phyloP scores from a whole-genome alignment of 768 basidiomycete genomes.

The Auricularia heimuer region DNA sequence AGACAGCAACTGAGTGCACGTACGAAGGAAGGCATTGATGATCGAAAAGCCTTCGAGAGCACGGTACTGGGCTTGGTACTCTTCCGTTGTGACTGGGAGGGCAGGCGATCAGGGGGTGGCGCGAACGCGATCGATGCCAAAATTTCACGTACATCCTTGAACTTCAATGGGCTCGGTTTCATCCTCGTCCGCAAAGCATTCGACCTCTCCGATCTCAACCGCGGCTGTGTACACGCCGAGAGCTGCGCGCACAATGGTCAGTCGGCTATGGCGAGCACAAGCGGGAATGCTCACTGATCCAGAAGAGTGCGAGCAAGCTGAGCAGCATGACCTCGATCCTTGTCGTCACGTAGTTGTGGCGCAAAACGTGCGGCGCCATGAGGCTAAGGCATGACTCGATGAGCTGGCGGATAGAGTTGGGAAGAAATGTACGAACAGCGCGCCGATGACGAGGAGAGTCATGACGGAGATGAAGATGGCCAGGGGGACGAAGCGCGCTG shows the following conservation, averaged over 20 bases:
- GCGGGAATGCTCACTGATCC: slow-evolving; percentile 49
- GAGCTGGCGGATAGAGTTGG: slow-evolving; percentile 1
- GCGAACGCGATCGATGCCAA: background rate
- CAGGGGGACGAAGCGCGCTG: slow-evolving; percentile 82
- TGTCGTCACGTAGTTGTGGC: slow-evolving; percentile 62
- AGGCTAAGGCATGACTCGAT: slow-evolving; percentile 19
- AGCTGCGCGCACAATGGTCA: slow-evolving; percentile 31
- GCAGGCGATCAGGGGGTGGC: slow-evolving; percentile 3
- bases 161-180: slow-evolving; percentile 44
- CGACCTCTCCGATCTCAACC: slow-evolving; percentile 69
- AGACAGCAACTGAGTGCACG: slow-evolving; percentile 17
- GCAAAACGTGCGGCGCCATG: slow-evolving; percentile 3
- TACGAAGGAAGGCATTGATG: slow-evolving; percentile 64
- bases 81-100: slow-evolving; percentile 63
- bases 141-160: slow-evolving; percentile 49
- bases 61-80: slow-evolving; percentile 82
- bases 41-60: slow-evolving; percentile 73
- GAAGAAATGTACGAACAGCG: slow-evolving; percentile 41
- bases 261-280: background rate
- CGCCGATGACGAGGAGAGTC: slow-evolving; percentile 55
- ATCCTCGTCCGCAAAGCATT: slow-evolving; percentile 55
- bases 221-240: slow-evolving; percentile 63
- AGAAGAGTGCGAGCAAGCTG: slow-evolving; percentile 63
- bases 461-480: slow-evolving; percentile 70
- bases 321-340: slow-evolving; percentile 64